A percentile compares a stretch with the other conserved stretches of the same genome.
These are phyloP conservation scores for Hericium coralloides DNA, from an alignment of 768 basidiomycete species.

Conservation along the genomic window DNA sequence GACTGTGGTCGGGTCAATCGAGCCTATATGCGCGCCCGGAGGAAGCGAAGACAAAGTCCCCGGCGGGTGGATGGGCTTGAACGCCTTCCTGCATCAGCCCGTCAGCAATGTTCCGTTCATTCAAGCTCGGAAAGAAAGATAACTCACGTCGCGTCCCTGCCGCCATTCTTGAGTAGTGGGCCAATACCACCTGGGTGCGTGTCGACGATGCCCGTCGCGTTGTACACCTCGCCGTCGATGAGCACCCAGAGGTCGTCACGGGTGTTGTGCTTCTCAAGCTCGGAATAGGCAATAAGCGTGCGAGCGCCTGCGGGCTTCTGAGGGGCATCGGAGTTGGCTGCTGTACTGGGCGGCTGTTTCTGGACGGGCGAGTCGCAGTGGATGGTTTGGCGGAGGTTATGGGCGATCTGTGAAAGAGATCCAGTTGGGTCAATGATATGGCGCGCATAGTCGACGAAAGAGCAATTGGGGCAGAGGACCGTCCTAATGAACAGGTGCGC, in stretches of 20 bases:
- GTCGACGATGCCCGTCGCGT: slow-evolving; percentile 10
- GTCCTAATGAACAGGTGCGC: too few relatives aligned
- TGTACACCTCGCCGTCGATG: slow-evolving; percentile 11
- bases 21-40: slow-evolving; percentile 19
- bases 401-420: too few relatives aligned
- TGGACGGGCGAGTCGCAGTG: too few relatives aligned
- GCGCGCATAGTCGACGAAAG: too few relatives aligned
- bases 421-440: too few relatives aligned
- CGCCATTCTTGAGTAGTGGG: slow-evolving; percentile 83
- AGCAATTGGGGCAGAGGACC: too few relatives aligned
- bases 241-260: not conserved
- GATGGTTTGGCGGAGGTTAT: too few relatives aligned
- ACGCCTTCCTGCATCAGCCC: slow-evolving; percentile 12
- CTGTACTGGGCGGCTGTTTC: not conserved
- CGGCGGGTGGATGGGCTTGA: slow-evolving; percentile 10
- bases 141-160: slow-evolving; percentile 79
- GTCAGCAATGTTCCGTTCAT: not conserved
- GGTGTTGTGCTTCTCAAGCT: slow-evolving; percentile 8
- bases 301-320: not conserved
- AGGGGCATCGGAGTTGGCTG: not conserved
- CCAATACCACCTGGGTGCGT: slow-evolving; percentile 57
- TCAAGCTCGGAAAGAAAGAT: not conserved
- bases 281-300: slow-evolving; percentile 3
- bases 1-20: slow-evolving; percentile 19
- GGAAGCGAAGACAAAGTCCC: slow-evolving; percentile 17